Evolutionary conservation across 108 stramenopile species (phyloP), one percentile per base, ranked within the genome.

Genomic region (Skeletonema marinoi): DNA sequence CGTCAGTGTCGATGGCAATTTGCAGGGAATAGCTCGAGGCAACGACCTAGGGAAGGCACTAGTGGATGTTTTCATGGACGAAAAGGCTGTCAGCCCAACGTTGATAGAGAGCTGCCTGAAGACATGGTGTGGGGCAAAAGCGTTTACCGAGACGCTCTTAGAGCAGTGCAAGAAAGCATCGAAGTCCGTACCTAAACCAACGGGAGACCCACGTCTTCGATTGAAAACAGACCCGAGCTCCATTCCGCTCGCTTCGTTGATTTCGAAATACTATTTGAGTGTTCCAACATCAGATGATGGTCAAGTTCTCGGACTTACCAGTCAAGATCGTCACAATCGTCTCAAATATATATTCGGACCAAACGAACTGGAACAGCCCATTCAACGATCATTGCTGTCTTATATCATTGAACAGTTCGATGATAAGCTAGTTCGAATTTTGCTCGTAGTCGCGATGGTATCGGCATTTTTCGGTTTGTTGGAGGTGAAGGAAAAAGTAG

Each of bases 321-420:
- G 44, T 19, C 42, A 31, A 6, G 72, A 81, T 51, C 74, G 80
- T 17, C 54, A 42, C 30, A 44, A 70, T 36, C 74, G 80, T 39
- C 65, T 75, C 13, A 44, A 68, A 36, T 50, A 66, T 25, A 61
- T 80, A n/a, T 91, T 86, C 75, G 94, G 94, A 13, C 66, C 70
- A 13, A 95, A 95, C 66, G 80, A 61, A 14, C 61, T 95, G 35
- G 69, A 80, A 32, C 67, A 78, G 64, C 77, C 89, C 2, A 70
- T 73, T 4, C 65, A 73, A 60, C 82, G 85, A 74, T 83, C 88
- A 19, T 61, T 85, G 30, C 84, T 80, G 69, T 50, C 74, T 3
- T 80, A 93, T 46, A 82, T 96, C 74, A 69, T 75, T 35, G 90
- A 93, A 83, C 95, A 96, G 81, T 96, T 96, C 73, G 87, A 94